phyloP scores from a whole-genome alignment of 2,329 filamentous ascomycete genomes.

The Calonectria pteridis region DNA sequence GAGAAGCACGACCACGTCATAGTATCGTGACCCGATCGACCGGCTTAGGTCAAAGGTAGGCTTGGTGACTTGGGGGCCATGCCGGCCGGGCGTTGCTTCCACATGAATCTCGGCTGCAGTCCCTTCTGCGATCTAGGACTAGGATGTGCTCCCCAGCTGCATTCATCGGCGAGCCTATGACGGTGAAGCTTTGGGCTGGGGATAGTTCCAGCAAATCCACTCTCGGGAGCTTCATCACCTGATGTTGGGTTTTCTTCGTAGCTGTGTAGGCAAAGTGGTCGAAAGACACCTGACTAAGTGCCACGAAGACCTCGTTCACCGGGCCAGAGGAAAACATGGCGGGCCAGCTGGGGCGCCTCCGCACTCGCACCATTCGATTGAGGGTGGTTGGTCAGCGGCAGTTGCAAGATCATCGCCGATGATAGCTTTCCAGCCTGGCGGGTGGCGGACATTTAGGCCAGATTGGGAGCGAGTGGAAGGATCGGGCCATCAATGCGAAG shows the following conservation, averaged over 20 bases:
- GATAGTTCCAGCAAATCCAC: constrained; percentile 21
- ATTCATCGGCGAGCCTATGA: constrained; percentile 12
- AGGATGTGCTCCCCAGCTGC: constrained; percentile 22
- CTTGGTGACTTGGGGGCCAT: constrained; percentile 32
- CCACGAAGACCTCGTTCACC: constrained; percentile 18
- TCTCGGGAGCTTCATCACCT: constrained; percentile 28
- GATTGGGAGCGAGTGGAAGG: not conserved
- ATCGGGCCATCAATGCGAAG: constrained; percentile 2
- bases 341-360: constrained; percentile 24
- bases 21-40: constrained; percentile 44
- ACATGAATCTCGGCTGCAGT: constrained; percentile 36
- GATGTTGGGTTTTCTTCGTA: constrained; percentile 29
- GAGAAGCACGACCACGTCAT: constrained; percentile 43
- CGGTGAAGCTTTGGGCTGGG: not conserved
- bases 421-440: constrained; percentile 17
- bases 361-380: constrained; percentile 10
- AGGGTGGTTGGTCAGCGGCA: constrained; percentile 31
- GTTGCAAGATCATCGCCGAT: constrained; percentile 30
- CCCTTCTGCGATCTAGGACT: constrained; percentile 32
- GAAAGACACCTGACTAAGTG: constrained; percentile 28
- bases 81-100: constrained; percentile 28
- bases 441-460: constrained; percentile 14
- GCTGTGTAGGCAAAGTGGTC: constrained; percentile 23
- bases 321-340: constrained; percentile 27
- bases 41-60: constrained; percentile 28